Percentiles rank a stretch among this genome's conserved stretches.
Evolutionary conservation across 2,329 filamentous ascomycete genomes (phyloP).

Genomic region (Diaporthe eres): DNA sequence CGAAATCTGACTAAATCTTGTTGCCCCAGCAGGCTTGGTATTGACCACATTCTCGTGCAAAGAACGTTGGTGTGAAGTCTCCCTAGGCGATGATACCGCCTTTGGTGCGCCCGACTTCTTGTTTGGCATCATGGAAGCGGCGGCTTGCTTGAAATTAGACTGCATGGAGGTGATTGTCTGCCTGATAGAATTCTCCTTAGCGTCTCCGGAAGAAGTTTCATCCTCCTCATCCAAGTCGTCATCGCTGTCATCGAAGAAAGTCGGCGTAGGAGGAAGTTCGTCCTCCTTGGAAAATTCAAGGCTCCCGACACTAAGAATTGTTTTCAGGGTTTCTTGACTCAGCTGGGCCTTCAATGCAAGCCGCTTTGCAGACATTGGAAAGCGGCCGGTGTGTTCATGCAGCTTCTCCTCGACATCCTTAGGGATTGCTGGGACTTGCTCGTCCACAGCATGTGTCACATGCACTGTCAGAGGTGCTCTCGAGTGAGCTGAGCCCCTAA

Average conservation of each 20-base stretch:
- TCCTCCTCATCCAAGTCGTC: slow-evolving; percentile 28
- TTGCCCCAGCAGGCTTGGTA: slow-evolving; percentile 43
- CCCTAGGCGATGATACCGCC: slow-evolving; percentile 46
- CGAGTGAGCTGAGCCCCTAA: slow-evolving; percentile 50
- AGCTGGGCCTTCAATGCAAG: slow-evolving; percentile 55
- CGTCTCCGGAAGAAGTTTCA: slow-evolving; percentile 1
- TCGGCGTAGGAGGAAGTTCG: slow-evolving; percentile 39
- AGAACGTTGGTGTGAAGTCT: slow-evolving; percentile 31
- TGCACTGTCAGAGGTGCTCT: slow-evolving; percentile 51
- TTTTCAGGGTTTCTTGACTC: slow-evolving; percentile 64
- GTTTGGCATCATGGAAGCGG: slow-evolving; percentile 48
- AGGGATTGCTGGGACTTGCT: slow-evolving; percentile 54
- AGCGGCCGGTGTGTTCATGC: slow-evolving; percentile 52
- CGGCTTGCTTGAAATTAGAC: slow-evolving; percentile 47
- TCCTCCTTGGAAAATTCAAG: slow-evolving; percentile 52
- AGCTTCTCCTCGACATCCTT: slow-evolving; percentile 53
- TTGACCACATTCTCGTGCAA: slow-evolving; percentile 36
- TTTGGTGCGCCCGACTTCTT: slow-evolving; percentile 52
- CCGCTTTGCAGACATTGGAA: slow-evolving; percentile 54
- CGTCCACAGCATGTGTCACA: slow-evolving; percentile 51
- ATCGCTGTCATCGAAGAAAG: slow-evolving; percentile 35
- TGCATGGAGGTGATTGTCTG: slow-evolving; percentile 47
- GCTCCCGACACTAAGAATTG: slow-evolving; percentile 65
- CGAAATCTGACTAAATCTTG: slow-evolving; percentile 44
- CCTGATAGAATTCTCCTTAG: slow-evolving; percentile 44